A percentile compares a stretch with the other conserved stretches of the same genome.
phyloP scores from a whole-genome alignment of 2,329 filamentous ascomycete genomes.

The Talaromyces rugulosus region DNA sequence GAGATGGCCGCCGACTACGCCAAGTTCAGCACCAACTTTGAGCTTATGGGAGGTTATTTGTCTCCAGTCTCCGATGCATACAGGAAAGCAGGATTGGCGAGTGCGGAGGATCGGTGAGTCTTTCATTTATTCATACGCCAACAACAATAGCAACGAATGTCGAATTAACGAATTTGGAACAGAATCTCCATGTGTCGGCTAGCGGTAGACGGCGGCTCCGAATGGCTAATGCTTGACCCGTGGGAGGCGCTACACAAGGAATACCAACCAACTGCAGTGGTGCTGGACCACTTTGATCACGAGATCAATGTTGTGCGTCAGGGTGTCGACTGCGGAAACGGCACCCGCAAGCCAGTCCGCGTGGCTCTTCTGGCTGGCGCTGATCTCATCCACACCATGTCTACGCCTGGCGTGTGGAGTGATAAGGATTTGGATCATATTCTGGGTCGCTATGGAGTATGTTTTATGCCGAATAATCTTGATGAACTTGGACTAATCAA shows the following conservation, averaged over 20 bases:
- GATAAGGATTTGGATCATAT: slow-evolving; percentile 83
- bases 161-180: neutral
- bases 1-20: slow-evolving; percentile 80
- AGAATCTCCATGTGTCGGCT: slow-evolving; percentile 81
- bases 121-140: neutral
- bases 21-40: slow-evolving; percentile 70
- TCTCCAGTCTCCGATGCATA: slow-evolving; percentile 73
- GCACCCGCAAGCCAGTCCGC: slow-evolving; percentile 61
- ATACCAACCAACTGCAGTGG: slow-evolving; percentile 84
- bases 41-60: slow-evolving; percentile 81
- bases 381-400: slow-evolving; percentile 72
- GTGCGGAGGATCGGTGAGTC: slow-evolving; percentile 60
- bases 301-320: slow-evolving; percentile 78
- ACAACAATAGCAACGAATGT: slow-evolving; percentile 1
- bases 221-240: slow-evolving; percentile 81
- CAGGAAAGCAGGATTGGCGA: slow-evolving; percentile 75
- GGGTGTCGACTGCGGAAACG: slow-evolving; percentile 66
- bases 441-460: slow-evolving; percentile 67
- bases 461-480: slow-evolving; percentile 15
- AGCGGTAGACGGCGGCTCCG: slow-evolving; percentile 66
- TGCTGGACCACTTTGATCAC: slow-evolving; percentile 85
- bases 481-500: neutral
- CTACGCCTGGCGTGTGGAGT: slow-evolving; percentile 70
- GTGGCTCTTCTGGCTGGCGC: slow-evolving; percentile 80
- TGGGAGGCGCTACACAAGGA: slow-evolving; percentile 83